Evolutionary conservation across 148 eudicot species (phyloP), one percentile per base, ranked within the genome.

Genomic region (Diospyros lotus): DNA sequence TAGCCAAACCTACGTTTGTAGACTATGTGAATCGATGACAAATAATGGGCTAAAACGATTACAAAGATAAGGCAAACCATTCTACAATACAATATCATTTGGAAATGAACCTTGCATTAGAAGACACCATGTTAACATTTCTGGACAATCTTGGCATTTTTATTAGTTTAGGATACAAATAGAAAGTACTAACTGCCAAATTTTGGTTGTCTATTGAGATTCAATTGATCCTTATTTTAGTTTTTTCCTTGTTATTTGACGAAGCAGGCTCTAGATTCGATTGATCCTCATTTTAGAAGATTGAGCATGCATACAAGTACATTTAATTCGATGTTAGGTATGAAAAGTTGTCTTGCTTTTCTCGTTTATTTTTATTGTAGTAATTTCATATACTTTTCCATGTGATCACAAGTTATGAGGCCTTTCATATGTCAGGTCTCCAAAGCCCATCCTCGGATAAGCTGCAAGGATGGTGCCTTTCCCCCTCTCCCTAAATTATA

Each of bases 281-380:
- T 94, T 95, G 18, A 95, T 95, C 11, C 98, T 91, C 84, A 95
- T 95, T 71, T 80, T 95, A 95, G 87, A 91, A 84, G 91, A 81
- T 95, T 12, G 99, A 95, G 75, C 98, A 93, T 66, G 90, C 97
- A 9, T 95, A 95, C 74, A 95, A 95, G 78, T 84, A 97, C 42
- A 17, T 93, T 44, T 98, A 95, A 64, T 95, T 93, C 14, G 99
- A 95, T 84, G 28, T 28, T 0, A 28, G 28, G 28, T 28, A 0
- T 28, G 28, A 0, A 28, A 28, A 28, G 28, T 28, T 28, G 28
- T 28, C 28, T 28, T 0, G 28, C 28, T 28, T 28, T 28, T 28
- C 28, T 28, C 28, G 28, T 28, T 28, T 28, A 28, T 28, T 28
- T 28, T 28, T 28, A 28, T 28, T 28, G 28, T 0, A 0, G 28